A percentile compares a stretch with the other conserved stretches of the same genome.
These are phyloP conservation scores for Friedmanniomyces endolithicus DNA, from an alignment of 495 filamentous ascomycete genomes.

Conservation along the genomic window DNA sequence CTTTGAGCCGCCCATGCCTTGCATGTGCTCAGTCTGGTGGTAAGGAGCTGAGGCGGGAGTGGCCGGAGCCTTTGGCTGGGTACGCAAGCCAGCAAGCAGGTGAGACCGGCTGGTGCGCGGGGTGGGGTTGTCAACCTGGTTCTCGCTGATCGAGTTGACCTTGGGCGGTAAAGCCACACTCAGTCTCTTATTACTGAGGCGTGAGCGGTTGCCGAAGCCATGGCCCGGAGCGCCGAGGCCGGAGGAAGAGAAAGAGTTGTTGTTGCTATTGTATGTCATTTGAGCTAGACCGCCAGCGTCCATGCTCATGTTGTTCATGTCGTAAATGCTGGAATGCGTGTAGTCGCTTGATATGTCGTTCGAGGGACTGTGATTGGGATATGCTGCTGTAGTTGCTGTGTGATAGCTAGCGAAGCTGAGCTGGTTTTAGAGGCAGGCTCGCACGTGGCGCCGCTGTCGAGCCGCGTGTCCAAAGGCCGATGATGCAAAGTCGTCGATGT, in stretches of 20 bases:
- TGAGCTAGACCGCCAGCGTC: conserved; percentile 99
- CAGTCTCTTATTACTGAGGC: conserved; percentile 70
- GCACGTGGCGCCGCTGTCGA: conserved; percentile 3
- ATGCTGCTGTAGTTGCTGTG: background rate
- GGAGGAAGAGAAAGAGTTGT: conserved; percentile 43
- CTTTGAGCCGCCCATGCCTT: conserved; percentile 36
- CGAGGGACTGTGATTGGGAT: too few relatives aligned
- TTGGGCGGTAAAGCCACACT: conserved; percentile 47
- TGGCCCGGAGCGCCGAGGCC: conserved; percentile 60
- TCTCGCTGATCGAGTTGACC: conserved; percentile 55
- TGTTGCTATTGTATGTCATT: conserved; percentile 80
- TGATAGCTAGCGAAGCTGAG: background rate
- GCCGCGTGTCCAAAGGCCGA: conserved; percentile 2
- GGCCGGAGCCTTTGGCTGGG: conserved; percentile 74
- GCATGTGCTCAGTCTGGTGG: conserved; percentile 39
- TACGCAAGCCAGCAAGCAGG: conserved; percentile 83
- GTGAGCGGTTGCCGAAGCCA: conserved; percentile 62
- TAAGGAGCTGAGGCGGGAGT: conserved; percentile 51
- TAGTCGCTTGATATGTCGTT: conserved; percentile 6
- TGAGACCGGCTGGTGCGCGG: conserved; percentile 91
- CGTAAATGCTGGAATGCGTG: conserved; percentile 4
- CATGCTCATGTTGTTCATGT: conserved; percentile 54
- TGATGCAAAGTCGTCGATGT: conserved; percentile 5
- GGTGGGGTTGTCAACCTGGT: conserved; percentile 51
- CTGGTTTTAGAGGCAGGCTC: conserved; percentile 2